Base-by-base conservation (phyloP, 176 grass and related monocot genomes). In the Bonia amplexicaulis region DNA sequence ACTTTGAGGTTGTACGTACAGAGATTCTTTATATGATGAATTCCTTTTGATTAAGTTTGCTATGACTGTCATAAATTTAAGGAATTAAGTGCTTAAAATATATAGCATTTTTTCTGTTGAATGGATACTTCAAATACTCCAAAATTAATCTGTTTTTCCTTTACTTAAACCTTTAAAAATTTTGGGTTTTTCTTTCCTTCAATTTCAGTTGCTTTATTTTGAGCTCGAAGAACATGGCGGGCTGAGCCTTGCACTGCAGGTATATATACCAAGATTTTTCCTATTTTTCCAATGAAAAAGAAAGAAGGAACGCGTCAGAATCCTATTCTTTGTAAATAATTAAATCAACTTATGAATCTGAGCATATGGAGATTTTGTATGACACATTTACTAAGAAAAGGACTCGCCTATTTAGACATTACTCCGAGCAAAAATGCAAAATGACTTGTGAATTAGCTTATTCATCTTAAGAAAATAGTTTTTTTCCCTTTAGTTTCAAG, bases 151-250 rank as follows among this genome's bases (percentile, higher is more conserved):
- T 25, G 20, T 72, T 33, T 71, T 57, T 54, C 37, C 17, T 42
- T 53, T 52, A 26, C 29, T 72, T 44, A 7, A 11, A 33, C 19
- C 3, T 66, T 26, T 82, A 20, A 23, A 10, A 12, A n/a, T 68
- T 59, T 77, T 59, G 57, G 49, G 9, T 17, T 73, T 47, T 80
- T 70, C 11, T 75, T 51, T 78, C 40, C 19, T 64, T 81, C n/a
- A 15, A 69, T 90, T 87, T 69, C 87, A 99, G 97, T 79, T 99
- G 79, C 88, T 99, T 69, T 99, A 96, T 84, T 99, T 99, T 87
- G 97, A 99, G 88, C 88, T 92, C 35, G 97, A 99, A 91, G 97
- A 99, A 84, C 94, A 89, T 85, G 93, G 91, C 69, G 97, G 97
- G 41, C 59, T 99, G 72, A 99, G 97, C 59, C 93, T 99, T 84